phyloP scores from a whole-genome alignment of 768 basidiomycete species.

The Austroboletus eburneus region DNA sequence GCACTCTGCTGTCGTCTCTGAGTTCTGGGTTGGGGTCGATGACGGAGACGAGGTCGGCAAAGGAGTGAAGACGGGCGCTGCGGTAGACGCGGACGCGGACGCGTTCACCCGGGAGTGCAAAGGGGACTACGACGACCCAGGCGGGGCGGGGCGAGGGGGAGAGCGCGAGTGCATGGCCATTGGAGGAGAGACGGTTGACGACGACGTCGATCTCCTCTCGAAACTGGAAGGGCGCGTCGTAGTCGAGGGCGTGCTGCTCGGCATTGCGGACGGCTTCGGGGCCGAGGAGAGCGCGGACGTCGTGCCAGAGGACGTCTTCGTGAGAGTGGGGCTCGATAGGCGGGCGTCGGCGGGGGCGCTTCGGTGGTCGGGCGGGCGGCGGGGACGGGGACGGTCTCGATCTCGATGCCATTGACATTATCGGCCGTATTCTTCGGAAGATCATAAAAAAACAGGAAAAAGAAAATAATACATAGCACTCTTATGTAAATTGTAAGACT shows the following conservation, averaged over 20 bases:
- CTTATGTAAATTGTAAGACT: too few relatives aligned
- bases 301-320: constrained; percentile 72
- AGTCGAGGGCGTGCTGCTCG: constrained; percentile 46
- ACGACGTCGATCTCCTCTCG: constrained; percentile 63
- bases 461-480: too few relatives aligned
- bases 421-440: neutral
- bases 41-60: constrained; percentile 70
- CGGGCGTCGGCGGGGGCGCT: constrained; percentile 24
- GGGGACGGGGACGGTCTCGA: neutral
- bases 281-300: constrained; percentile 67
- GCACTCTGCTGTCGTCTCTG: constrained; percentile 60
- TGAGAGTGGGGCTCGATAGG: constrained; percentile 55
- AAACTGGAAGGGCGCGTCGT: constrained; percentile 55
- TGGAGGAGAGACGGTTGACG: constrained; percentile 60
- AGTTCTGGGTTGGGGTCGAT: constrained; percentile 57
- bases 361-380: constrained; percentile 21
- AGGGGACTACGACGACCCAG: constrained; percentile 84
- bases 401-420: constrained; percentile 8
- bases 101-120: constrained; percentile 79
- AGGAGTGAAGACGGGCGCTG: constrained; percentile 65
- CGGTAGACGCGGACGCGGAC: constrained; percentile 71
- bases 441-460: too few relatives aligned
- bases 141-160: constrained; percentile 44
- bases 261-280: constrained; percentile 48
- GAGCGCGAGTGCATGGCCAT: constrained; percentile 61